Evolutionary conservation across 164 flowering plant genomes (phyloP), one percentile per base, ranked within the genome.

Genomic region (Macadamia integrifolia): DNA sequence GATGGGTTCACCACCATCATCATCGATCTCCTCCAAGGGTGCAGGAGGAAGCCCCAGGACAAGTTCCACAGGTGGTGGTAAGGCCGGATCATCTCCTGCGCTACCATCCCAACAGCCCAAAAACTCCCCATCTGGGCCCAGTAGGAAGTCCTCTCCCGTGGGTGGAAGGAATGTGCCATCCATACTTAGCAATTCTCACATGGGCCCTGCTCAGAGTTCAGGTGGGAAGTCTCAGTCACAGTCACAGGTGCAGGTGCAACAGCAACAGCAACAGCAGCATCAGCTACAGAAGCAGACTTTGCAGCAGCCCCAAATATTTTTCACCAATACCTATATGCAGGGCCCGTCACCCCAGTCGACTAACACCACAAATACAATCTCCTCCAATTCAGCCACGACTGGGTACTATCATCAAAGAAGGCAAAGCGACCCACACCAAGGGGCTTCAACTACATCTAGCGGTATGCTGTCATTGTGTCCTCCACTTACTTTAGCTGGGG

Each of bases 1-100:
- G 58, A 89, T 86, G 17, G 90, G 87, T 9, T 90, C 97, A 13
- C 92, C 96, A 5, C 80, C 97, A 14, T 69, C 79, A 29, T 82
- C 96, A 0, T 82, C 96, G 0, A 69, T 82, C n/a, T 82, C 92
- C n/a, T 82, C 92, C 7, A 89, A 84, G 68, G 73, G 85, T 76
- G 80, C 86, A 3, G 85, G 90, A 58, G 91, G 91, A 17, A 84
- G 91, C 81, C 93, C 98, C 0, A 87, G 90, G 72, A 83, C 85
- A 0, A 43, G 82, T 23, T 66, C 87, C 17, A 56, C 83, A 17
- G 78, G 81, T 31, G 82, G 70, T 68, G 58, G 78, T 76, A 29
- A 85, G 69, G 53, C 70, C 50, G 79, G 78, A 23, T 85, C 87
- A 64, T 72, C 82, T 6, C 77, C 88, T 28, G 6, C 73, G 6